These are phyloP conservation scores for Ceratocystis smalleyi DNA, from an alignment of 2,329 filamentous ascomycete species.

Conservation along the genomic window DNA sequence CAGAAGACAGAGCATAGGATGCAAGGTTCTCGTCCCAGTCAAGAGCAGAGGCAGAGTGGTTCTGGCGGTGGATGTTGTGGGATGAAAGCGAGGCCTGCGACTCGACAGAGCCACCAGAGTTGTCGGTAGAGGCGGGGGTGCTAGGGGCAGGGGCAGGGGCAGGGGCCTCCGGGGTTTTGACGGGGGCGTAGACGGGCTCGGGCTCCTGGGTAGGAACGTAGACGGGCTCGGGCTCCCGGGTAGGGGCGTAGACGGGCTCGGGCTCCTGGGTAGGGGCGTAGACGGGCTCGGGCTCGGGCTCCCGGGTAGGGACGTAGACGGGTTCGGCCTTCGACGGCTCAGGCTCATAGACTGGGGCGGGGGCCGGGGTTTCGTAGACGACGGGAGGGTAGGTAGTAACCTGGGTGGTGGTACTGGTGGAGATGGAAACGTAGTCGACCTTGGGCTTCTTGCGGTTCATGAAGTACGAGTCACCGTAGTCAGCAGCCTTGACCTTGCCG, in stretches of 20 bases:
- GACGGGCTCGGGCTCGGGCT: constrained; percentile 10
- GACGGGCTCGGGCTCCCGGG: not conserved
- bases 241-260: constrained; percentile 9
- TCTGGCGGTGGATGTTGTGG: constrained; percentile 76
- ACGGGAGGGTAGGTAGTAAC: constrained; percentile 22
- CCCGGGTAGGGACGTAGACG: constrained; percentile 11
- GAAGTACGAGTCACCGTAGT: constrained; percentile 11
- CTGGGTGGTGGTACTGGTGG: constrained; percentile 11
- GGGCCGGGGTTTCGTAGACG: constrained; percentile 18
- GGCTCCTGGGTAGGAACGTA: constrained; percentile 12
- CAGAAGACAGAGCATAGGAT: constrained; percentile 46
- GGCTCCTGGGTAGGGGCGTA: constrained; percentile 10
- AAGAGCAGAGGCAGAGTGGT: constrained; percentile 56
- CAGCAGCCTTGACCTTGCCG: constrained; percentile 13
- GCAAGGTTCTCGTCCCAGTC: constrained; percentile 51
- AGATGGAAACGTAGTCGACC: constrained; percentile 9
- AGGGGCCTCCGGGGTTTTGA: not conserved
- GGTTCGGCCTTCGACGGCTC: constrained; percentile 16
- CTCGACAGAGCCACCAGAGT: constrained; percentile 22
- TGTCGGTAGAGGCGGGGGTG: constrained; percentile 7
- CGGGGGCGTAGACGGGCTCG: not conserved
- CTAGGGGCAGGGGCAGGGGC: constrained; percentile 4
- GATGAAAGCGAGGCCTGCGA: constrained; percentile 38
- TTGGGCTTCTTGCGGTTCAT: constrained; percentile 13
- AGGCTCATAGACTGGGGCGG: constrained; percentile 19